Base-by-base conservation (phyloP, 805 yeast genomes). In the Cyberlindnera japonica region DNA sequence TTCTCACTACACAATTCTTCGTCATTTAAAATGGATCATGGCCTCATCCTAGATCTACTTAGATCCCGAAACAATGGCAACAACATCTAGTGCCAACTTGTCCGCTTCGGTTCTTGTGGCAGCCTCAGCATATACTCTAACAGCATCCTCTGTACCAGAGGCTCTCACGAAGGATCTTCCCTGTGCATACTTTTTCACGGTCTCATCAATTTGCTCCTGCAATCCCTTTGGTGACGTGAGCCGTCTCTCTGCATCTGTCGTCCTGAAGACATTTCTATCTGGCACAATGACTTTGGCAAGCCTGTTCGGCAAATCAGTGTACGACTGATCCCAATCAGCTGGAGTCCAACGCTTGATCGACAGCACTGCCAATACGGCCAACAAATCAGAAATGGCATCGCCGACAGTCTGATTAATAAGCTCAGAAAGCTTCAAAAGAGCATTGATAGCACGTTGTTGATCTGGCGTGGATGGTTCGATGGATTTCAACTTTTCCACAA, bases 371-470 rank as follows among this genome's bases (percentile, higher is more conserved):
- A 90, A 63, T 1, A 93, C 90, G 5, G 84, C 78, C 43, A 93
- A 65, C 62, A 93, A 68, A 61, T 93, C 99, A n/a, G 95, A 79
- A 37, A 93, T 82, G 10, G 99, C 95, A 61, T 93, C 99, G 22
- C 99, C 99, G n/a, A 93, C 98, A 2, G 98, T 83, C 62, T 93
- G 98, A 62, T 93, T 93, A 59, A 93, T 87, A 48, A 93, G 67
- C 42, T 77, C 73, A 23, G 83, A 74, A 43, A 91, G 72, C 13
- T 76, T 67, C 43, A 71, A 64, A 47, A 93, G 67, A 1, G 83
- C 69, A 41, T 67, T 59, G 23, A 82, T 63, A 1, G 84, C 75
- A 16, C 67, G 55, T 32, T 59, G 58, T 49, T 79, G 79, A 15
- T 66, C 68, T 5, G 70, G 71, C 8, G 68, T 57, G 0, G 58